Evolutionary conservation across 2,329 filamentous ascomycete genomes (phyloP), one percentile per base, ranked within the genome.

Genomic region (Fusarium gaditjirri): DNA sequence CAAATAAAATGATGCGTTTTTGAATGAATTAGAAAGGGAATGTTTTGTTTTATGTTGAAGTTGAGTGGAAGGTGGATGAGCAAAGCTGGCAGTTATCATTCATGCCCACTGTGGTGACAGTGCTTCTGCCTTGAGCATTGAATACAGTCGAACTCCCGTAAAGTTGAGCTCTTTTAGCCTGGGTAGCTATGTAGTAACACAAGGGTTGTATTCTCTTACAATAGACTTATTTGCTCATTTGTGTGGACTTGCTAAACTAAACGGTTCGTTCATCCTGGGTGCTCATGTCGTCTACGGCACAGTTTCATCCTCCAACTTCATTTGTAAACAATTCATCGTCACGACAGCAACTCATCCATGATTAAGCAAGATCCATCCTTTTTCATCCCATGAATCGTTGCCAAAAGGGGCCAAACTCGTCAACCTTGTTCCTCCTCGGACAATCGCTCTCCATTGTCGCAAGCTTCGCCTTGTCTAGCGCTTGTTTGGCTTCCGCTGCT

Each of bases 391-490:
- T 61, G 19, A 41, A 38, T 31, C 25, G 19, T 16, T 64, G 23
- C 25, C 42, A 10, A 6, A 21, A 14, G 11, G 11, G 14, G 27
- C 23, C 12, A 29, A 14, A 36, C 29, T 25, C 13, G 21, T 31
- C 36, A 21, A 13, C 35, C 14, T 27, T 14, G 2, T 29, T 29
- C 3, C 6, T 16, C 6, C 25, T 47, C 16, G 17, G 39, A 35
- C 33, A 23, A n/a, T 50, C 46, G 13, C 25, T 21, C 13, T 41
- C 29, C 12, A 59, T 41, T 5, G 50, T 56, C 35, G 70, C 56
- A 35, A n/a, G 43, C 14, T 42, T 65, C n/a, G 62, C 41, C 36
- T 25, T 44, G 10, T 59, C 52, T 42, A 77, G 35, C 8, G 52
- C 53, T 38, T 56, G 23, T 10, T 53, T 64, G 21, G 62, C 29